A percentile compares a stretch with the other conserved stretches of the same genome.
phyloP scores from a whole-genome alignment of 768 basidiomycete species.

The Serendipita indica region DNA sequence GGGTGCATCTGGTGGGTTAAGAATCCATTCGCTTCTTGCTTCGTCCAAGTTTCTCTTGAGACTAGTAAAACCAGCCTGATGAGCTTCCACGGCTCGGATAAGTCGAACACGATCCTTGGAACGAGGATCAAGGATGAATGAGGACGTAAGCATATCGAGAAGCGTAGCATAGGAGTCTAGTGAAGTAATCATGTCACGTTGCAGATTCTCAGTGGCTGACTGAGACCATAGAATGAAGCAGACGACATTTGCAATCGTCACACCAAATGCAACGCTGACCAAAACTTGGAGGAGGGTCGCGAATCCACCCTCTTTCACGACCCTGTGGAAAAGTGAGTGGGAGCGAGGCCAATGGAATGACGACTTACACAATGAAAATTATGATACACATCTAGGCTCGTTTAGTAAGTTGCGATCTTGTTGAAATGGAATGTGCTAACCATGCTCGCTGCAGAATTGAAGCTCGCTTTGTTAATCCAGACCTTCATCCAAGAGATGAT shows the following conservation, averaged over 20 bases:
- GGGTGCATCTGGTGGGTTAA: constrained; percentile 17
- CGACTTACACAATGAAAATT: constrained; percentile 60
- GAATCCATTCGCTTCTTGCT: constrained; percentile 72
- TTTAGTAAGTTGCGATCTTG: neutral
- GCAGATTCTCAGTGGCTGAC: constrained; percentile 69
- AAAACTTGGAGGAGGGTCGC: constrained; percentile 58
- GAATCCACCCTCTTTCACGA: constrained; percentile 82
- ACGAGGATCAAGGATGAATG: constrained; percentile 67
- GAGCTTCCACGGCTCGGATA: constrained; percentile 64
- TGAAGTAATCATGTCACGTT: constrained; percentile 63
- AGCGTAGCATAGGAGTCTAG: constrained; percentile 82
- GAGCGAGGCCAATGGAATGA: constrained; percentile 15
- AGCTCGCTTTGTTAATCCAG: constrained; percentile 78
- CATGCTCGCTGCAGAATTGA: constrained; percentile 52
- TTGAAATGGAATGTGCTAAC: constrained; percentile 1
- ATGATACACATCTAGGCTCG: constrained; percentile 73
- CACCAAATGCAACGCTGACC: constrained; percentile 64
- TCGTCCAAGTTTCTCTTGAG: constrained; percentile 77
- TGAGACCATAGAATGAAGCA: constrained; percentile 78
- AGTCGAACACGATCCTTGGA: constrained; percentile 38
- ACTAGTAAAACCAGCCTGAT: constrained; percentile 79
- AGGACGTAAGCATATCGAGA: constrained; percentile 61
- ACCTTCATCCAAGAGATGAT: constrained; percentile 80
- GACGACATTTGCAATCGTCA: constrained; percentile 61
- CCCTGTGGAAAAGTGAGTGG: constrained; percentile 25